Base-by-base conservation (phyloP, 148 eudicot species). In the Diospyros lotus region DNA sequence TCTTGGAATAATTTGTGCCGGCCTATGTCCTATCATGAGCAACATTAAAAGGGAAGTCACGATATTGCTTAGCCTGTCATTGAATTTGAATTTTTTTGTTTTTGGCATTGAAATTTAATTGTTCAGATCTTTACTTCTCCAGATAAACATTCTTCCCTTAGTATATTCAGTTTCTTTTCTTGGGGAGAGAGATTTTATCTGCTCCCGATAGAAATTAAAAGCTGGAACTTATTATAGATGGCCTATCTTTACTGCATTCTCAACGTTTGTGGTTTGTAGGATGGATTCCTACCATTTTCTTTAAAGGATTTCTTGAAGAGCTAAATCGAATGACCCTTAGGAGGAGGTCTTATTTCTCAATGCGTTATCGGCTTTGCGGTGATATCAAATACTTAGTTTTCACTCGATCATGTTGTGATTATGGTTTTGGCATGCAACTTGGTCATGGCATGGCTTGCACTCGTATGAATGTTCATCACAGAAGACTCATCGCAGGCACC, bases 221-320 rank as follows among this genome's bases (percentile, higher is more conserved):
- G 69, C 11, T 66, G 52, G 69, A 44, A 46, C 52, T 66, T 66
- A 66, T 17, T 2, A 10, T 2, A 38, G 56, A 48, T 2, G 38
- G 13, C 45, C 28, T 28, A 28, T 71, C 40, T 4, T 44, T 58
- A 44, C 43, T 10, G 15, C 12, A 14, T 12, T 28, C 8, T 14
- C 18, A 14, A 56, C 46, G 5, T 7, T 60, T 64, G 70, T 76
- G 75, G 68, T 75, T 71, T 80, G 78, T 76, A 93, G 93, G 95
- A 90, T 72, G 88, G 75, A 40, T 48, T 59, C 44, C 78, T 84
- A 38, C 81, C 82, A 4, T 90, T 93, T 74, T 86, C 87, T 62
- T 71, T 90, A 64, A 82, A 86, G 84, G 93, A 90, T 78, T 90
- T 90, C 58, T 80, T 93, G 76, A 84, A 85, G 84, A 80, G 87